Evolutionary conservation across 2,329 filamentous ascomycete genomes (phyloP).

Genomic region (Pseudogymnoascus sp.): DNA sequence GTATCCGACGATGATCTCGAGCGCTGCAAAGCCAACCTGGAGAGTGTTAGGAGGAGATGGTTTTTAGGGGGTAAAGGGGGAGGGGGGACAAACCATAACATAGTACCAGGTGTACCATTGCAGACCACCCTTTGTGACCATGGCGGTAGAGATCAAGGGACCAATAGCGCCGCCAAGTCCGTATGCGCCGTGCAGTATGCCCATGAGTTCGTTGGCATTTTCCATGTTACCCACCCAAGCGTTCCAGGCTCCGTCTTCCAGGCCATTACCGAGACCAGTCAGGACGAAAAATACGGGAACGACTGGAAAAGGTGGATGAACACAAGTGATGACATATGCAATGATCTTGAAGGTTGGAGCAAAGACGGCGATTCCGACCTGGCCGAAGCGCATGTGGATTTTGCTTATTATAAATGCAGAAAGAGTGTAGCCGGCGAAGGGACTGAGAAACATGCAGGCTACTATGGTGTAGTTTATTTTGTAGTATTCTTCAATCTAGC

Average conservation of each 20-base stretch:
- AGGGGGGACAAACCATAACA: conserved; percentile 48
- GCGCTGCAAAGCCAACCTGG: conserved; percentile 42
- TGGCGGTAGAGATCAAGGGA: conserved; percentile 61
- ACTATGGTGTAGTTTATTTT: conserved; percentile 51
- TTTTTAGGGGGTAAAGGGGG: not conserved
- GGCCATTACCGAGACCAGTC: conserved; percentile 62
- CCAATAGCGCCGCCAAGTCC: conserved; percentile 61
- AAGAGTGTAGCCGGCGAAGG: conserved; percentile 54
- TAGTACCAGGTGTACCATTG: conserved; percentile 64
- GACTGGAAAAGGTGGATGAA: conserved; percentile 61
- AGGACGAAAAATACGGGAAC: conserved; percentile 57
- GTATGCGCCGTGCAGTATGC: conserved; percentile 64
- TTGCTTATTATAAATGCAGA: conserved; percentile 56
- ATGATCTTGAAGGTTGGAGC: conserved; percentile 54
- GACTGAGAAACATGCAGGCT: conserved; percentile 58
- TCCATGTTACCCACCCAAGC: conserved; percentile 59
- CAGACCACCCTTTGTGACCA: conserved; percentile 54
- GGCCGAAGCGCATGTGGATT: conserved; percentile 63
- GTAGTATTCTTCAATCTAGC: conserved; percentile 53
- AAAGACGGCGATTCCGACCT: conserved; percentile 61
- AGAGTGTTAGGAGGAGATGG: conserved; percentile 1
- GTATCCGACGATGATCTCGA: conserved; percentile 46
- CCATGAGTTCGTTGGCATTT: conserved; percentile 60
- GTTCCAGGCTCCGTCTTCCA: conserved; percentile 53
- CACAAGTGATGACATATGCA: conserved; percentile 54